Evolutionary conservation across 2,329 filamentous ascomycete genomes (phyloP), one percentile per base, ranked within the genome.

Genomic region (Diaporthe sp.): DNA sequence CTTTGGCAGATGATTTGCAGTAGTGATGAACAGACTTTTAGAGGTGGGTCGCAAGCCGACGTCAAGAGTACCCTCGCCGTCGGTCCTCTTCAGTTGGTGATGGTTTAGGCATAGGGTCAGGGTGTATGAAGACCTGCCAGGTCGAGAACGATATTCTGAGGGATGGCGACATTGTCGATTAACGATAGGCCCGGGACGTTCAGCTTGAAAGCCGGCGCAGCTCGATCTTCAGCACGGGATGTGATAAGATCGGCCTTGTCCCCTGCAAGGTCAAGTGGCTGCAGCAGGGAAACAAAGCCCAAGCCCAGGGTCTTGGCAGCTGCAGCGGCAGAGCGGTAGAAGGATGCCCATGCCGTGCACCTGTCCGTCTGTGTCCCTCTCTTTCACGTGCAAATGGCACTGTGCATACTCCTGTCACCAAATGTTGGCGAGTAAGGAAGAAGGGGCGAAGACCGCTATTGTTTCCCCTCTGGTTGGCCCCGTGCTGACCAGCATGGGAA

Each of bases 331-430:
- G 39, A 27, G 17, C n/a, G n/a, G n/a, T n/a, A n/a, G n/a, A n/a
- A n/a, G n/a, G n/a, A n/a, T n/a, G n/a, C n/a, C 42, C 25, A 65
- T 27, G 59, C 27, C 44, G 39, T 50, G 59, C 59, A 35, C 59
- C 59, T 65, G 59, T 44, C 39, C 9, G 39, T 32, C 39, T 65
- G 58, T 61, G n/a, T 42, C 32, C 35, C 6, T 51, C n/a, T 50
- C 32, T 68, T 68, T 68, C 63, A 68, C 63, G 63, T 68, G 63
- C 35, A 53, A 68, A 53, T 53, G 22, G 47, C 63, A 68, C 63
- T 68, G 63, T 68, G 63, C 22, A 42, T 12, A 22, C 30, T 51
- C 44, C 32, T 17, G 44, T 66, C 30, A 66, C 44, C 32, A 12
- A 2, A 13, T 15, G 30, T 25, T 27, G 27, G 15, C 63, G 44